Evolutionary conservation across 371 early-diverging fungal genomes (phyloP).

Genomic region (Mucor plumbeus): DNA sequence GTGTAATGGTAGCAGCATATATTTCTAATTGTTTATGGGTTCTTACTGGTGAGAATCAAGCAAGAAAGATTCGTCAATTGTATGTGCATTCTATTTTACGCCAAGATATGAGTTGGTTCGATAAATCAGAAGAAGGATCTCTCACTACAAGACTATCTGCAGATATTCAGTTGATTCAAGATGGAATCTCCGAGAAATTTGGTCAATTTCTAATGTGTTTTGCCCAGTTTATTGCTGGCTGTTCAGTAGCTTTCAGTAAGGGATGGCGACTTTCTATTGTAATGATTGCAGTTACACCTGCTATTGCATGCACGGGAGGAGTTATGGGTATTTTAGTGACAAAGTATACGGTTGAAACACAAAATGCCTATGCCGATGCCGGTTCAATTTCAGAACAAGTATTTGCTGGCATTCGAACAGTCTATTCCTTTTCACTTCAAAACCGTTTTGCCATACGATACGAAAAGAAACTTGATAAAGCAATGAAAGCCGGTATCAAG

Average conservation of each 20-base stretch:
- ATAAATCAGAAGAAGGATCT: conserved; percentile 69
- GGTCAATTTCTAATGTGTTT: conserved; percentile 69
- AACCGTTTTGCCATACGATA: conserved; percentile 71
- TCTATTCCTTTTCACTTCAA: conserved; percentile 84
- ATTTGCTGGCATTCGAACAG: conserved; percentile 85
- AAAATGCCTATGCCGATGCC: conserved; percentile 50
- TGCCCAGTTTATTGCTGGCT: conserved; percentile 80
- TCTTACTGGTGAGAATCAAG: conserved; percentile 36
- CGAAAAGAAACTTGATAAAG: conserved; percentile 54
- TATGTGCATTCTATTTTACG: conserved; percentile 81
- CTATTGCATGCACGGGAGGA: conserved; percentile 52
- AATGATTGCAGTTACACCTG: conserved; percentile 71
- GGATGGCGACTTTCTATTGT: conserved; percentile 85
- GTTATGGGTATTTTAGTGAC: conserved; percentile 75
- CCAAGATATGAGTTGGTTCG: conserved; percentile 93
- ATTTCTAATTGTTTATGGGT: conserved; percentile 42
- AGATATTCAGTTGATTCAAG: conserved; percentile 79
- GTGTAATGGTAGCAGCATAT: conserved; percentile 36
- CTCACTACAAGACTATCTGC: conserved; percentile 76
- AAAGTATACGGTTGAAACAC: conserved; percentile 44
- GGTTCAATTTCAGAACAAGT: conserved; percentile 64
- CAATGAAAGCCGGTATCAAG: conserved; percentile 62
- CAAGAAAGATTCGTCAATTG: conserved; percentile 39
- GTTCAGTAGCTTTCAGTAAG: conserved; percentile 82
- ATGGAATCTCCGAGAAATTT: conserved; percentile 87